These are phyloP conservation scores for Dendrobium officinale DNA, from an alignment of 106 monocot species.

Conservation along the genomic window DNA sequence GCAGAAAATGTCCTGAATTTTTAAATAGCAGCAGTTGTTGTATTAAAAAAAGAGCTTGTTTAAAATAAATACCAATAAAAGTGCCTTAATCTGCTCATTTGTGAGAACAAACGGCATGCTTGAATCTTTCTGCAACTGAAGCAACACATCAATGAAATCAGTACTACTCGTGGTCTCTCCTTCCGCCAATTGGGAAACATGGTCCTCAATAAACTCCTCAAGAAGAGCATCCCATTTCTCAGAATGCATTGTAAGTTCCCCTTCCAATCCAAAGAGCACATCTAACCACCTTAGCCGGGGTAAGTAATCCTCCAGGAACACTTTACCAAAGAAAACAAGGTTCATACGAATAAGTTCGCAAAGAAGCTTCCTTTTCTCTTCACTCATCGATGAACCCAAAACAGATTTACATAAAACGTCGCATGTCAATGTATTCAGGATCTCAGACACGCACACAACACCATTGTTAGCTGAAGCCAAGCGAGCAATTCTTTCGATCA, in stretches of 20 bases:
- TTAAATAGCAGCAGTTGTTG: too few species aligned
- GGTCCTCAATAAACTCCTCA: slow-evolving; percentile 15
- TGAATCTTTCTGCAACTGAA: too few species aligned
- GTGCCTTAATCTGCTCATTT: too few species aligned
- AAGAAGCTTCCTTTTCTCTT: neutral
- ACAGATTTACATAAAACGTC: slow-evolving; percentile 6
- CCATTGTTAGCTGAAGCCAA: neutral
- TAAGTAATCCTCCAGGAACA: slow-evolving; percentile 28
- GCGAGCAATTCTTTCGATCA: neutral
- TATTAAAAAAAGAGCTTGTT: too few species aligned
- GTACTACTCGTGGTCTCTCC: too few species aligned
- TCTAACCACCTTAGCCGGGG: slow-evolving; percentile 28
- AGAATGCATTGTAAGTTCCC: neutral
- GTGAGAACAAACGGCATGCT: too few species aligned
- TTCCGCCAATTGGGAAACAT: neutral
- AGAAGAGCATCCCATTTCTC: slow-evolving; percentile 13
- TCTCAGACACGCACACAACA: neutral
- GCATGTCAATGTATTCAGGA: neutral
- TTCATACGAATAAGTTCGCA: neutral
- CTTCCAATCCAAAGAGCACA: slow-evolving; percentile 6
- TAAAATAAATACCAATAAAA: too few species aligned
- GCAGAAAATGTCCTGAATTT: too few species aligned
- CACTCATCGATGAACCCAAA: neutral
- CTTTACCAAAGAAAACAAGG: neutral
- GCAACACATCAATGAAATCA: too few species aligned